Conservation (phyloP, 2,329 filamentous ascomycete genomes). For the Podosphaera fusca region DNA sequence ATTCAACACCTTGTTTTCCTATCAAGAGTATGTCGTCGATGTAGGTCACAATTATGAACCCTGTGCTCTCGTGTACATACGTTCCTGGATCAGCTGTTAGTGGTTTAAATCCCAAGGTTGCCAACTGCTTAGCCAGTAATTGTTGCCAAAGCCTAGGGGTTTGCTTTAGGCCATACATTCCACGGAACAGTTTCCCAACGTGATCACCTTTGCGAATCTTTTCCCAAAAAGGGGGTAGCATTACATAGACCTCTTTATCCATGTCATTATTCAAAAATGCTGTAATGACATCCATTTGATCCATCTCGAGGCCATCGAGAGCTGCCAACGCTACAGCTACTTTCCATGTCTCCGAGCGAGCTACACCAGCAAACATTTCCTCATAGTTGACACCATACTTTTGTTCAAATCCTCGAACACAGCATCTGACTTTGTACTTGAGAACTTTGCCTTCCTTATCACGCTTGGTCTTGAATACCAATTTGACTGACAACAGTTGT, state of each 20-base stretch:
- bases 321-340: no score
- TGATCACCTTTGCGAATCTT: no score
- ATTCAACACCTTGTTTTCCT: background rate
- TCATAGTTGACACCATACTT: background rate
- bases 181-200: no score
- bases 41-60: background rate
- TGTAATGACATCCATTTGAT: no score
- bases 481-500: background rate
- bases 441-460: background rate
- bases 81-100: background rate
- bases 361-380: background rate
- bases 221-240: no score
- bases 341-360: background rate
- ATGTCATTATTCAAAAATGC: no score
- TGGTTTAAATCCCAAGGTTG: background rate
- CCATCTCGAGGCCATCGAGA: no score
- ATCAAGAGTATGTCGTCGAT: background rate
- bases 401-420: background rate
- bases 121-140: background rate
- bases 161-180: background rate
- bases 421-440: background rate
- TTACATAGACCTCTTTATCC: no score
- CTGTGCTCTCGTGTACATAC: background rate
- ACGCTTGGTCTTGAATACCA: constrained; percentile 1
- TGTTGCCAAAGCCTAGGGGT: background rate